These are phyloP conservation scores for Agrocybe praecox DNA, from an alignment of 768 basidiomycete species.

Conservation along the genomic window DNA sequence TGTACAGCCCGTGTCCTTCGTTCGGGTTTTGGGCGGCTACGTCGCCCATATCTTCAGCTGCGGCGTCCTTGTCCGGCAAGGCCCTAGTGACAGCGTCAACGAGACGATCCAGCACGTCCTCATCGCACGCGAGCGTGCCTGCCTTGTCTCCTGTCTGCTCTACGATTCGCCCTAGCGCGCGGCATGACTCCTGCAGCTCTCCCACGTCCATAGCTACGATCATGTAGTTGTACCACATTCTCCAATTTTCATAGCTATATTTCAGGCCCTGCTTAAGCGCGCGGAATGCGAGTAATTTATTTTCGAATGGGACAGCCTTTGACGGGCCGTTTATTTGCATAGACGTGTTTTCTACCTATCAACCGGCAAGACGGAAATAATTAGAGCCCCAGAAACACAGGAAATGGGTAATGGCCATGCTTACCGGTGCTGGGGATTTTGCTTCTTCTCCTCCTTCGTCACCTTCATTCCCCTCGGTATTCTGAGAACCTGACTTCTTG, in stretches of 20 bases:
- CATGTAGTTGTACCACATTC: constrained; percentile 99
- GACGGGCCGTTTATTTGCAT: constrained; percentile 17
- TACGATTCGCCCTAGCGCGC: constrained; percentile 81
- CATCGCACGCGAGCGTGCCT: constrained; percentile 68
- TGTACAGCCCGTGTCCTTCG: constrained; percentile 66
- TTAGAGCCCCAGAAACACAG: not conserved
- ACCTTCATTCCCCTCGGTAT: constrained; percentile 17
- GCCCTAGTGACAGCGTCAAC: constrained; percentile 83
- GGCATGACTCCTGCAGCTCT: constrained; percentile 84
- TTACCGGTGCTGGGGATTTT: constrained; percentile 20
- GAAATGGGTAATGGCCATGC: constrained; percentile 2
- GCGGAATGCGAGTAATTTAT: constrained; percentile 89
- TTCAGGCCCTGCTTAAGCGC: constrained; percentile 91
- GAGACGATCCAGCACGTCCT: constrained; percentile 86
- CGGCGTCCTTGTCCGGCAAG: constrained; percentile 22
- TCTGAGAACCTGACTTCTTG: constrained; percentile 5
- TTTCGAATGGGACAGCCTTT: constrained; percentile 56
- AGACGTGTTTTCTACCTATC: constrained; percentile 4
- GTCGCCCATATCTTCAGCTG: constrained; percentile 21
- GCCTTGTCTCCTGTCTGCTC: constrained; percentile 63
- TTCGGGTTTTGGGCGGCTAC: constrained; percentile 47
- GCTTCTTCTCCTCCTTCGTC: constrained; percentile 32
- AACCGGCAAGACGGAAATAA: not conserved
- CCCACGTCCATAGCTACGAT: constrained; percentile 92
- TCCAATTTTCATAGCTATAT: constrained; percentile 88